phyloP scores from a whole-genome alignment of 2,329 filamentous ascomycete species.

The Bisporella sp. region DNA sequence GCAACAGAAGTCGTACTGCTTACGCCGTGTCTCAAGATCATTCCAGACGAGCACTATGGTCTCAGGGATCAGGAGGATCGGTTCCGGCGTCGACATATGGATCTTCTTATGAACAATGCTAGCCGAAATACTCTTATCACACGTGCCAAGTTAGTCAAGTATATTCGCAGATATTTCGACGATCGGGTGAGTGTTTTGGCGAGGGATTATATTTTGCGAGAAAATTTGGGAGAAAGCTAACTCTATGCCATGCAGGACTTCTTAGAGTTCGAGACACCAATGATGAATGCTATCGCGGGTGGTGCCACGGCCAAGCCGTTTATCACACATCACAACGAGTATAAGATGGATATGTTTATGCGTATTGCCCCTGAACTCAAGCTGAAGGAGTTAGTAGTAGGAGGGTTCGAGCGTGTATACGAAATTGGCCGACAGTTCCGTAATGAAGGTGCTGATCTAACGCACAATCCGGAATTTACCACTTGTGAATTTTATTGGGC shows the following conservation, averaged over 20 bases:
- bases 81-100: slow-evolving; percentile 87
- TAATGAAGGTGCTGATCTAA: slow-evolving; percentile 86
- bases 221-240: no score
- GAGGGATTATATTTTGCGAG: no score
- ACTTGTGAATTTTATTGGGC: slow-evolving; percentile 97
- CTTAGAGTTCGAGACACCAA: slow-evolving; percentile 32
- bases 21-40: slow-evolving; percentile 83
- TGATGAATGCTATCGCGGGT: slow-evolving; percentile 94
- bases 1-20: slow-evolving; percentile 80
- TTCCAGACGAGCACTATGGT: slow-evolving; percentile 85
- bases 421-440: slow-evolving; percentile 94
- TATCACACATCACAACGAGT: slow-evolving; percentile 90
- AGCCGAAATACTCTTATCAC: slow-evolving; percentile 79
- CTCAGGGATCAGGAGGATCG: slow-evolving; percentile 94
- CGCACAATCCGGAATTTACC: slow-evolving; percentile 98
- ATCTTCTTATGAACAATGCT: slow-evolving; percentile 88
- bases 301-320: slow-evolving; percentile 95
- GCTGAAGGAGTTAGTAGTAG: slow-evolving; percentile 92
- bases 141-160: slow-evolving; percentile 80
- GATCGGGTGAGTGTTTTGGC: slow-evolving; percentile 41
- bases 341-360: slow-evolving; percentile 91
- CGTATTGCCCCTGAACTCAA: slow-evolving; percentile 92
- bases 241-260: neutral
- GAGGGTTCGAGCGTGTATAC: slow-evolving; percentile 89
- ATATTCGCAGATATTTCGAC: slow-evolving; percentile 83